Evolutionary conservation across 768 basidiomycete species (phyloP).

Genomic region (Kwoniella dendrophila): DNA sequence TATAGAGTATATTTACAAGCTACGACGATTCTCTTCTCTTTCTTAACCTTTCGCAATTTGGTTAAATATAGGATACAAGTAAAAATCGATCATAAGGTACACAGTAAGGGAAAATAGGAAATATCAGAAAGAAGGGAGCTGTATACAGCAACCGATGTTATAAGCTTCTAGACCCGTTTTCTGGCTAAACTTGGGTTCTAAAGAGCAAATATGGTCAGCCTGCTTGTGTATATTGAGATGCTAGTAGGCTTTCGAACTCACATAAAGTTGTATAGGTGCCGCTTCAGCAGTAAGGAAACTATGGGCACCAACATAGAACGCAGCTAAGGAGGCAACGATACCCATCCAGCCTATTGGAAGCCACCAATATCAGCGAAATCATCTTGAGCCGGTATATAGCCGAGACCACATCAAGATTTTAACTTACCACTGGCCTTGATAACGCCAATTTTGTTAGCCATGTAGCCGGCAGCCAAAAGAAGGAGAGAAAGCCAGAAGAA

Average conservation of each 20-base stretch:
- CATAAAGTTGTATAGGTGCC: constrained; percentile 3
- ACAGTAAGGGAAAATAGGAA: background rate
- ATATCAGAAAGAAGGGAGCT: background rate
- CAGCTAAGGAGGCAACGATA: constrained; percentile 7
- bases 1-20: background rate
- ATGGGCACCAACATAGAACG: constrained; percentile 15
- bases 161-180: background rate
- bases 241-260: background rate
- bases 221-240: background rate
- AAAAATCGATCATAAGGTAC: background rate
- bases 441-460: constrained; percentile 9
- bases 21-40: too few relatives aligned
- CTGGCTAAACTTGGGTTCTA: constrained; percentile 12
- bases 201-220: background rate
- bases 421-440: constrained; percentile 20
- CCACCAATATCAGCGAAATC: background rate
- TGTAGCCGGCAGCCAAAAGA: constrained; percentile 10
- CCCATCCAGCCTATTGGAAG: constrained; percentile 20
- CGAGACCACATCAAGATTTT: too few relatives aligned
- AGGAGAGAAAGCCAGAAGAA: constrained; percentile 23
- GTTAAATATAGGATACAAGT: background rate
- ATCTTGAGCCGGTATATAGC: too few relatives aligned
- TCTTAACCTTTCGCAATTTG: too few relatives aligned
- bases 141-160: background rate
- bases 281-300: constrained; percentile 15